A percentile compares a stretch with the other conserved stretches of the same genome.
Conservation (phyloP, 1,284 basidiomycete genomes). For the Garcileccinum viscosum region DNA sequence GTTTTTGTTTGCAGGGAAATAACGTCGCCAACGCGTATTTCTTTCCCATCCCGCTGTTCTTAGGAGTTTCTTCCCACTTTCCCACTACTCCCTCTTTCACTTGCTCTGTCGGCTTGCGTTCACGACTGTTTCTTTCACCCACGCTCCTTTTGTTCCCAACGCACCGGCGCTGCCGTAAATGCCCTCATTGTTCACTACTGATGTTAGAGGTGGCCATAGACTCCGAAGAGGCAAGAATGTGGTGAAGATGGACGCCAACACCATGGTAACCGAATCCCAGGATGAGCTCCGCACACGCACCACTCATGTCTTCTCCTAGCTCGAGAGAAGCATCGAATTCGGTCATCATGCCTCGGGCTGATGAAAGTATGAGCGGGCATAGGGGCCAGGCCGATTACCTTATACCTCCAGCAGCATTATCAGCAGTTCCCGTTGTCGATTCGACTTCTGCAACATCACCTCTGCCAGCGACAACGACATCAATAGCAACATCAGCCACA, state of each 20-base stretch:
- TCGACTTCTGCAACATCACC: slow-evolving; percentile 24
- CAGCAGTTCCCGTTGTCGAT: slow-evolving; percentile 13
- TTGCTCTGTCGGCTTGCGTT: not conserved
- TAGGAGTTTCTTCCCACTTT: not conserved
- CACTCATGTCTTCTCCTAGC: not conserved
- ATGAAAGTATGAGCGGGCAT: not conserved
- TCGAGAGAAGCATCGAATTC: not conserved
- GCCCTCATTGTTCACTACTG: too few relatives aligned
- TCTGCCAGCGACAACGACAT: not conserved
- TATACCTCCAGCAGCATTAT: not conserved
- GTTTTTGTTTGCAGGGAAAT: slow-evolving; percentile 77
- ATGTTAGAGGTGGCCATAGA: slow-evolving; percentile 72
- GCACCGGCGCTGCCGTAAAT: too few relatives aligned
- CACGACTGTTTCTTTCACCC: not conserved
- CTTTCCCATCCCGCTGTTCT: not conserved
- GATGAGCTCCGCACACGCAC: too few relatives aligned
- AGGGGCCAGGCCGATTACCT: not conserved
- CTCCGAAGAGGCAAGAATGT: slow-evolving; percentile 75
- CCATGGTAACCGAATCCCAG: slow-evolving; percentile 11
- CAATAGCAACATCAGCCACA: not conserved
- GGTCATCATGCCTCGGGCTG: not conserved
- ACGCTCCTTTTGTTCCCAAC: not conserved
- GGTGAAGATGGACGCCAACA: slow-evolving; percentile 58
- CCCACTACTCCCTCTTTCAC: not conserved
- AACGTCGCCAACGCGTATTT: slow-evolving; percentile 59